Conservation (phyloP, 139 green algal species). For the Raphidocelis subcapitata region DNA sequence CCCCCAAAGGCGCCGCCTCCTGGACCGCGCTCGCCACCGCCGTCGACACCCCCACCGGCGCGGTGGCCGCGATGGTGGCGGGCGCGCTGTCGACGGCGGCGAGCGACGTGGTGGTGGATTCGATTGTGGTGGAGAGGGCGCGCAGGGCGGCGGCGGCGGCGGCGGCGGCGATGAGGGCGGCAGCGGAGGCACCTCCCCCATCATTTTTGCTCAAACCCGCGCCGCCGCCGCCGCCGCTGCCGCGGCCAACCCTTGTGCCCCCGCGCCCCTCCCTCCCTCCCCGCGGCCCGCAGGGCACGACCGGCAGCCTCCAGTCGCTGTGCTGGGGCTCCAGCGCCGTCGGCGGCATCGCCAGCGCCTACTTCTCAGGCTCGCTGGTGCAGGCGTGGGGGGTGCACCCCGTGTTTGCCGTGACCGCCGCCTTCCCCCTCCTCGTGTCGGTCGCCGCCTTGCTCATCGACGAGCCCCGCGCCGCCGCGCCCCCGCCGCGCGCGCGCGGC, state of each 20-base stretch:
- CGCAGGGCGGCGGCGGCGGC: too few relatives aligned
- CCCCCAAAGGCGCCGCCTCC: conserved; percentile 46
- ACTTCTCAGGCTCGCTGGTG: conserved; percentile 87
- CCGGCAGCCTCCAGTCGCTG: conserved; percentile 88
- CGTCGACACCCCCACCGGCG: conserved; percentile 43
- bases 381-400: conserved; percentile 39
- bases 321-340: conserved; percentile 87
- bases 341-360: conserved; percentile 82
- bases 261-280: not conserved
- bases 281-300: conserved; percentile 50
- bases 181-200: not conserved
- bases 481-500: too few relatives aligned
- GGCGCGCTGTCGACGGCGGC: conserved; percentile 76
- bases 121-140: conserved; percentile 87
- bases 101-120: conserved; percentile 97
- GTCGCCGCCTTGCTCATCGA: conserved; percentile 56
- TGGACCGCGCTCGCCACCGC: conserved; percentile 66
- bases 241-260: not conserved
- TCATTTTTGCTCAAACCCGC: not conserved
- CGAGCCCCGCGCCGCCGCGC: conserved; percentile 35
- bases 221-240: not conserved
- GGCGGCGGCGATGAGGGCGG: conserved; percentile 33
- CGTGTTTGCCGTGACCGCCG: conserved; percentile 58
- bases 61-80: conserved; percentile 55
- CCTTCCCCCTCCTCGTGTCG: conserved; percentile 66